Base-by-base conservation (phyloP, 352 stramenopile genomes). In the Phytopythium ostracodes region DNA sequence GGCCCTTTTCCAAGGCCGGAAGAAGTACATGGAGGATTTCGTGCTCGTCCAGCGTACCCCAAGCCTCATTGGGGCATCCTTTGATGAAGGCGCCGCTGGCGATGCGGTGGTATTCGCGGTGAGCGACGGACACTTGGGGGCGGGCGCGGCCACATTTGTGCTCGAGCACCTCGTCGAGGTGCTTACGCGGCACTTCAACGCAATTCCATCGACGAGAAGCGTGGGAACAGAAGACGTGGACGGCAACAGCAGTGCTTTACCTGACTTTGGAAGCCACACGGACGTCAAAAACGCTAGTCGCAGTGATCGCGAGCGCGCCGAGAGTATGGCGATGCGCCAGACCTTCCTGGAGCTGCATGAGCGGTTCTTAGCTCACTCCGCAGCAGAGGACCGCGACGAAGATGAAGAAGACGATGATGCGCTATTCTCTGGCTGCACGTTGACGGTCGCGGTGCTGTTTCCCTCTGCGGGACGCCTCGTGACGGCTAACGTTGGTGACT, bases 101-200 rank as follows among this genome's bases (percentile, higher is more conserved):
- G 27, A 56, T 29, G 29, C 51, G 60, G 82, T 97, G 31, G 87
- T 98, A 59, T 98, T 96, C 68, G 95, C 89, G 15, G 82, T 99
- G n/a, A 91, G 98, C 43, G 96, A 99, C 76, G 96, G 96, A 1
- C 96, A 98, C 66, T 80, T 94, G 55, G 96, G 96, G 18, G 97
- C 88, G 55, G 64, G 89, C 17, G 94, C 94, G 15, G 92, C 90
- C 1, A 84, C 87, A 44, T 98, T 89, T 64, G 88, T 91, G 12
- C 58, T 76, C 4, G 53, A 77, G 15, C 71, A 87, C 29, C 53
- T 91, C 4, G 63, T 75, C 31, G 58, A 59, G 5, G 53, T 72
- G 20, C 51, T 88, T 46, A 75, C 56, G 14, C 55, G 40, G 0
- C 71, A 84, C 46, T 75, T 84, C 35, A 63, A 62, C 55, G 63